A percentile compares a stretch with the other conserved stretches of the same genome.
These are phyloP conservation scores for Phyllosticta citribraziliensis DNA, from an alignment of 2,329 filamentous ascomycete genomes.

Conservation along the genomic window DNA sequence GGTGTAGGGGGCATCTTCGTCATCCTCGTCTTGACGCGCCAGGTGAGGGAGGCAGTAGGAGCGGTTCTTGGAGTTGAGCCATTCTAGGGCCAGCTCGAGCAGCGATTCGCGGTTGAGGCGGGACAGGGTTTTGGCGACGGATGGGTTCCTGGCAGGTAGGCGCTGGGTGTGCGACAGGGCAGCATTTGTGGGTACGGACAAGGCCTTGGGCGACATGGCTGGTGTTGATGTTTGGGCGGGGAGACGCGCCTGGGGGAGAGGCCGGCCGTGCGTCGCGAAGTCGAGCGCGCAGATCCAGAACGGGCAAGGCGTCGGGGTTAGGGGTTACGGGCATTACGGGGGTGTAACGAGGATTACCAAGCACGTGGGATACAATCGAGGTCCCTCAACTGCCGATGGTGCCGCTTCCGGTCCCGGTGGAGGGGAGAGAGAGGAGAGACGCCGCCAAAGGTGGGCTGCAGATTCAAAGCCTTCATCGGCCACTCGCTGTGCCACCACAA, in stretches of 20 bases:
- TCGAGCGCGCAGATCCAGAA: not conserved
- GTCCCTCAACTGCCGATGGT: not conserved
- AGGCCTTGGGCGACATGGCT: slow-evolving; percentile 15
- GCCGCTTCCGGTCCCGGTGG: not conserved
- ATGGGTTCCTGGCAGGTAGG: slow-evolving; percentile 54
- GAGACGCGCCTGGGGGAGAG: no score
- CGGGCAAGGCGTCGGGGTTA: not conserved
- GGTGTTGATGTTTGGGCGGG: not conserved
- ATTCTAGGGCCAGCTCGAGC: slow-evolving; percentile 62
- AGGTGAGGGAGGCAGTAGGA: slow-evolving; percentile 52
- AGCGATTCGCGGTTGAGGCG: slow-evolving; percentile 64
- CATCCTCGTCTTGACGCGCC: slow-evolving; percentile 32
- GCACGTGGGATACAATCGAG: not conserved
- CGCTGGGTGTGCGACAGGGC: slow-evolving; percentile 62
- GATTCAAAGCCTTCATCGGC: not conserved
- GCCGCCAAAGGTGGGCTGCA: no score
- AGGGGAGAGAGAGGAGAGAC: no score
- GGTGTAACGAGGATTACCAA: not conserved
- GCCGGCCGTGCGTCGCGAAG: not conserved
- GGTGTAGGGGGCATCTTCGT: slow-evolving; percentile 56
- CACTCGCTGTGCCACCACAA: not conserved
- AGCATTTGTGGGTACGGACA: slow-evolving; percentile 61
- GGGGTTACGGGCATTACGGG: not conserved
- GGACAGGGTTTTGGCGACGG: slow-evolving; percentile 56
- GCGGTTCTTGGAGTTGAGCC: slow-evolving; percentile 61